Evolutionary conservation across 2,329 filamentous ascomycete genomes (phyloP), one percentile per base, ranked within the genome.

Genomic region (Karstenula rhodostoma): DNA sequence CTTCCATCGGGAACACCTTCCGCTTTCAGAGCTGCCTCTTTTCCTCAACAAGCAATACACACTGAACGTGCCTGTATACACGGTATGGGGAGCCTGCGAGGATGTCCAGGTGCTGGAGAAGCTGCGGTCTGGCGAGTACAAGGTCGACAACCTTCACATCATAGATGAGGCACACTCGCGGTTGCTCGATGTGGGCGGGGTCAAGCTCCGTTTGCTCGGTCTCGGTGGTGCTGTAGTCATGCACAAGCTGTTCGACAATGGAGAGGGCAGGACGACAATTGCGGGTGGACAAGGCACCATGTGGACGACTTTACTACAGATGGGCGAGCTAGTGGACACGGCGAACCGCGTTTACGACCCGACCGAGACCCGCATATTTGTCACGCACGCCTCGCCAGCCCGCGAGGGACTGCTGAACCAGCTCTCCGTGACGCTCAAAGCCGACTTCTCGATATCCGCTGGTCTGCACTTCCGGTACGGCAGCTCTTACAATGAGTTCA

Each of bases 201-300:
- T 99, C 57, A 98, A 98, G 86, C 88, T 99, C 66, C 91, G 95
- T 73, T 86, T 99, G 52, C 87, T 99, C 32, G 95, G 95, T 64
- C 85, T 99, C 35, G 95, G 95, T 67, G 95, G 95, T 72, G 95
- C 95, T 7, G 94, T 99, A 5, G 95, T 99, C 61, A 99, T 99
- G 93, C 95, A 99, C 85, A 99, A 99, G 85, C 87, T 99, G 19
- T 99, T 99, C 74, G 95, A 99, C 79, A 99, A 99, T 69, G 95
- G 95, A 57, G 95, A 99, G 76, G 95, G 95, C 62, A 90, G 94
- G 79, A 99, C 95, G 53, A 99, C 96, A 1, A 99, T 99, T 79
- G 95, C 95, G 23, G 95, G 95, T 76, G 95, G 95, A 22, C 95
- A 99, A 79, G 95, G 95, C 63, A 99, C 95, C 48, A 99, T 99